These are phyloP conservation scores for Artemisia tridentata DNA, from an alignment of 129 eudicot species.

Conservation along the genomic window DNA sequence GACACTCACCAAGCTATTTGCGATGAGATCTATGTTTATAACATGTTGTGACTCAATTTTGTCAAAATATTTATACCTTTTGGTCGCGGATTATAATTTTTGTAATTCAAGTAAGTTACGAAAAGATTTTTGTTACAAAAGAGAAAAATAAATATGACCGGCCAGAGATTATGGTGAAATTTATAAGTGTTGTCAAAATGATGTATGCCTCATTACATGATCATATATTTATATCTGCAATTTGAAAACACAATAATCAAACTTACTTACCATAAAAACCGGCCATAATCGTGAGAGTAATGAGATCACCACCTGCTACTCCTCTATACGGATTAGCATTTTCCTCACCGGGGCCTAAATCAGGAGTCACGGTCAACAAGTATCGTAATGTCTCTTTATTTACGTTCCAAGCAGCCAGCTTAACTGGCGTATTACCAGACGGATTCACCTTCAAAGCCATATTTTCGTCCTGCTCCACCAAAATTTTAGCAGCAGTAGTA, in stretches of 20 bases:
- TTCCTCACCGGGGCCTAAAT: constrained; percentile 1
- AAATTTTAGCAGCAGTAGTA: neutral
- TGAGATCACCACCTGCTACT: constrained; percentile 7
- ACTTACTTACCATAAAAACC: constrained; percentile 14
- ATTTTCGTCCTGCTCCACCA: neutral
- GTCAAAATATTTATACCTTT: no score
- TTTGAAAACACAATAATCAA: no score
- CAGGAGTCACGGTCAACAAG: constrained; percentile 6
- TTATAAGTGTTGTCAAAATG: neutral
- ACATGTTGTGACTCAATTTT: no score
- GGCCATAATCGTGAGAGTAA: constrained; percentile 12
- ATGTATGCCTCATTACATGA: neutral
- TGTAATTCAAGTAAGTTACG: no score
- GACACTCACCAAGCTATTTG: neutral
- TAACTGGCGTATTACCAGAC: neutral
- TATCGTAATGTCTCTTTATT: neutral
- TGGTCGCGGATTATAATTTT: no score
- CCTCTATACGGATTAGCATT: constrained; percentile 7
- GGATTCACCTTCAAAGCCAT: neutral
- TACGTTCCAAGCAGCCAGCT: neutral
- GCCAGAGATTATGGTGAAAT: neutral
- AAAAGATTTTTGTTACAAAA: no score
- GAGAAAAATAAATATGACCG: neutral
- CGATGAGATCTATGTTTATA: neutral
- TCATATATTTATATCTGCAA: no score